Conservation (phyloP, 495 filamentous ascomycete species). For the Lindgomyces ingoldianus region DNA sequence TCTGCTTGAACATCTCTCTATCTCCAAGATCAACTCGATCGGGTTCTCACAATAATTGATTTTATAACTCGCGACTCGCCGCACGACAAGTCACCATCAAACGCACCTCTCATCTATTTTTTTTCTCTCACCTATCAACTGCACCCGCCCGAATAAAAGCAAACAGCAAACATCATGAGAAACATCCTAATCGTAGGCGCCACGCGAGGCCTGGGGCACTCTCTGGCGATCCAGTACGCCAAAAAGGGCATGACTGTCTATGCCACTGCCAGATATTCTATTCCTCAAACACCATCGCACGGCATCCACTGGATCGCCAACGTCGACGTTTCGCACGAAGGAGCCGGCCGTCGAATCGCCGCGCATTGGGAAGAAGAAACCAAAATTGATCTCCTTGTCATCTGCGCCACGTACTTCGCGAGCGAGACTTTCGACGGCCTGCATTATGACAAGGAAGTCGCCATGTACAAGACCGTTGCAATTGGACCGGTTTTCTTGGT, state of each 20-base stretch:
- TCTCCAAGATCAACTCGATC: not conserved
- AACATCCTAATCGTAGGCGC: slow-evolving; percentile 66
- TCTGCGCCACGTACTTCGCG: slow-evolving; percentile 69
- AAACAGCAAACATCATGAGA: slow-evolving; percentile 42
- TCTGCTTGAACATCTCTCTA: no score
- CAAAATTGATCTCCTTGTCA: slow-evolving; percentile 59
- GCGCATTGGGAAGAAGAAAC: slow-evolving; percentile 45
- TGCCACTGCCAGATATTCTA: slow-evolving; percentile 58
- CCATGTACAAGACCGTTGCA: slow-evolving; percentile 70
- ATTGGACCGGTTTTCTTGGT: slow-evolving; percentile 69
- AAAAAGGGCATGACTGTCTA: slow-evolving; percentile 54
- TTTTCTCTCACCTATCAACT: not conserved
- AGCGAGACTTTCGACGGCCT: slow-evolving; percentile 64
- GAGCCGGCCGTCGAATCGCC: slow-evolving; percentile 38
- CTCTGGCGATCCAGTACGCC: slow-evolving; percentile 61
- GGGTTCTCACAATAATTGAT: not conserved
- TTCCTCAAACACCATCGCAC: slow-evolving; percentile 33
- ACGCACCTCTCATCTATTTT: not conserved
- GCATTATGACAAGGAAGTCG: slow-evolving; percentile 64
- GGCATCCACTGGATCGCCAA: slow-evolving; percentile 45
- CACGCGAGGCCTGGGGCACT: slow-evolving; percentile 65
- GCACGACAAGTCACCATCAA: not conserved
- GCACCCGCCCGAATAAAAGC: not conserved
- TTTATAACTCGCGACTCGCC: not conserved
- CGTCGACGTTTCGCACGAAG: slow-evolving; percentile 1